These are phyloP conservation scores for Dissophora ornata DNA, from an alignment of 192 early-diverging fungal genomes.

Conservation along the genomic window DNA sequence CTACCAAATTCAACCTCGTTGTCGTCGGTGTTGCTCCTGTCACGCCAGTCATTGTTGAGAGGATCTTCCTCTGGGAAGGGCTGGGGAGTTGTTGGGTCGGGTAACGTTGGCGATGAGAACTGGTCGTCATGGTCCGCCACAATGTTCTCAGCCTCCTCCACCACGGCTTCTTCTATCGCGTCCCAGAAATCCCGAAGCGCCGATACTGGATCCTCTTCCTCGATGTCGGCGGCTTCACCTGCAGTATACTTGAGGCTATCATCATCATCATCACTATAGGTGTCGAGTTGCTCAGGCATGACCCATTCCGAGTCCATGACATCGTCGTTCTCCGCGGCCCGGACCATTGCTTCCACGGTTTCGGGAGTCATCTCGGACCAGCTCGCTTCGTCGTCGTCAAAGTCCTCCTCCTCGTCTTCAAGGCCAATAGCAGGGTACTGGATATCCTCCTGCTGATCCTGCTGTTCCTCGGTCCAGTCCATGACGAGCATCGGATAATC, in stretches of 20 bases:
- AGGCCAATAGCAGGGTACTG: no score
- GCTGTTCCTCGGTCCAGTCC: no score
- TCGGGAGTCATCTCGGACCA: background rate
- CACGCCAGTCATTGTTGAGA: no score
- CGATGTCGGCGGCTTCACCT: background rate
- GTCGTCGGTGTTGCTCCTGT: no score
- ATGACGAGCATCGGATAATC: no score
- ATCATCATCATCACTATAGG: background rate
- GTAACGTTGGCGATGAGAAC: no score
- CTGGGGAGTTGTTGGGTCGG: no score
- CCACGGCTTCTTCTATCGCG: background rate
- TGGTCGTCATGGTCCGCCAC: background rate
- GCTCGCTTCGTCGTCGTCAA: no score
- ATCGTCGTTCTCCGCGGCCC: slow-evolving; percentile 20
- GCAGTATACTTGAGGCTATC: background rate
- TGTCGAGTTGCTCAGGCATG: background rate
- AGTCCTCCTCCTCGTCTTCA: background rate
- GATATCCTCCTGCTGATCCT: no score
- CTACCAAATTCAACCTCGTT: background rate
- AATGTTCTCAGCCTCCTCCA: no score
- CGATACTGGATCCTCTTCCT: background rate
- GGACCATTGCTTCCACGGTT: slow-evolving; percentile 13
- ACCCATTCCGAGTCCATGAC: slow-evolving; percentile 27
- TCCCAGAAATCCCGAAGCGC: slow-evolving; percentile 17
- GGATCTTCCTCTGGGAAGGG: no score